These are phyloP conservation scores for Solanum etuberosum DNA, from an alignment of 257 asterid genomes.

Conservation along the genomic window DNA sequence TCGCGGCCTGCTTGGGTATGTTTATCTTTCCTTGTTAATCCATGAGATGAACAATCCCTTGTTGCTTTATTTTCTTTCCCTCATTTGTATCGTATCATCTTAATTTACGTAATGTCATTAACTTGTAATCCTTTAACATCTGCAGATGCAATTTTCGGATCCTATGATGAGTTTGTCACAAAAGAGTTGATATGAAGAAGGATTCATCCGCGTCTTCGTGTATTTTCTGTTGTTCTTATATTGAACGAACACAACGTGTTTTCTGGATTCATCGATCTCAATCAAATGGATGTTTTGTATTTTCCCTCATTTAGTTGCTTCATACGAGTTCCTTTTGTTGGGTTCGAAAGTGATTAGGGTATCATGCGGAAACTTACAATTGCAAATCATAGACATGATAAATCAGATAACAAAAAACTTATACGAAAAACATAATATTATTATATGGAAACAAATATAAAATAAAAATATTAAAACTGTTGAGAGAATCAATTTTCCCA, in stretches of 20 bases:
- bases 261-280: background rate
- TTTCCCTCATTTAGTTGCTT: background rate
- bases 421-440: no score
- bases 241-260: background rate
- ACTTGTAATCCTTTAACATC: background rate
- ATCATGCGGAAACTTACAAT: no score
- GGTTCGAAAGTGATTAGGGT: no score
- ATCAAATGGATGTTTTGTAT: background rate
- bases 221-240: background rate
- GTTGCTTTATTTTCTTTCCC: background rate
- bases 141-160: conserved; percentile 26
- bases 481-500: no score
- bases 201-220: background rate
- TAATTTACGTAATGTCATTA: background rate
- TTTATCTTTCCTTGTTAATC: background rate
- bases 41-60: background rate
- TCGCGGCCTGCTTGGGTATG: conserved; percentile 79
- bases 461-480: no score
- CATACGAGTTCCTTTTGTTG: background rate
- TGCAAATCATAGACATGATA: no score
- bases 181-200: background rate
- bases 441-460: no score
- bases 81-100: background rate
- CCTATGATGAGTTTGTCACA: background rate
- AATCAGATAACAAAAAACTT: no score